Evolutionary conservation across 257 asterid genomes (phyloP).

Genomic region (Primulina huaijiensis): DNA sequence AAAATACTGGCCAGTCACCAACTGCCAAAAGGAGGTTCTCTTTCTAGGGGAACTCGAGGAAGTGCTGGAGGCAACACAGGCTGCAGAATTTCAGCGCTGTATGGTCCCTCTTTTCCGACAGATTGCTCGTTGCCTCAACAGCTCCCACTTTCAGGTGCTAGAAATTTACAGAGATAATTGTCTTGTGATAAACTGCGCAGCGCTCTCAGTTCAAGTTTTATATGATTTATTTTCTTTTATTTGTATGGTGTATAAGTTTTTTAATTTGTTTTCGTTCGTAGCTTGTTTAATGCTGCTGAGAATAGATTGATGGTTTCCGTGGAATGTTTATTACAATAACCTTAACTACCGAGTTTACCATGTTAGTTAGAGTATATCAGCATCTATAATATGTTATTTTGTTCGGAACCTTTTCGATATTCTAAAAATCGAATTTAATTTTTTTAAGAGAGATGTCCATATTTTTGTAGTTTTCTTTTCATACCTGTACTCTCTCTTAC

Average conservation of each 20-base stretch:
- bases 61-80: conserved; percentile 70
- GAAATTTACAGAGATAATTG: conserved; percentile 10
- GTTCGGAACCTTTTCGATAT: background rate
- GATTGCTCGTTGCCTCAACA: conserved; percentile 66
- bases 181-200: conserved; percentile 10
- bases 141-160: conserved; percentile 80
- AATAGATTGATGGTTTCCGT: background rate
- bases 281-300: conserved; percentile 11
- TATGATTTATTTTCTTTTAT: background rate
- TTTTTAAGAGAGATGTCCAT: background rate
- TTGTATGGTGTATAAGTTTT: background rate
- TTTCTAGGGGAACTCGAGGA: conserved; percentile 81
- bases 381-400: background rate
- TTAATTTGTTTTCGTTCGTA: background rate
- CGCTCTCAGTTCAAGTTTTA: background rate
- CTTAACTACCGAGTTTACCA: background rate
- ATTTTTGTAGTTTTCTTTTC: background rate
- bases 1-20: conserved; percentile 78
- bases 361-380: background rate
- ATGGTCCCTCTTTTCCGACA: conserved; percentile 74
- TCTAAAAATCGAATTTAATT: background rate
- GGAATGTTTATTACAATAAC: background rate
- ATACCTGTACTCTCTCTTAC: background rate
- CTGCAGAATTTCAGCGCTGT: conserved; percentile 65
- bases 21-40: conserved; percentile 79